Base-by-base conservation (phyloP, 1,284 basidiomycete genomes). In the Trametes pubescens region DNA sequence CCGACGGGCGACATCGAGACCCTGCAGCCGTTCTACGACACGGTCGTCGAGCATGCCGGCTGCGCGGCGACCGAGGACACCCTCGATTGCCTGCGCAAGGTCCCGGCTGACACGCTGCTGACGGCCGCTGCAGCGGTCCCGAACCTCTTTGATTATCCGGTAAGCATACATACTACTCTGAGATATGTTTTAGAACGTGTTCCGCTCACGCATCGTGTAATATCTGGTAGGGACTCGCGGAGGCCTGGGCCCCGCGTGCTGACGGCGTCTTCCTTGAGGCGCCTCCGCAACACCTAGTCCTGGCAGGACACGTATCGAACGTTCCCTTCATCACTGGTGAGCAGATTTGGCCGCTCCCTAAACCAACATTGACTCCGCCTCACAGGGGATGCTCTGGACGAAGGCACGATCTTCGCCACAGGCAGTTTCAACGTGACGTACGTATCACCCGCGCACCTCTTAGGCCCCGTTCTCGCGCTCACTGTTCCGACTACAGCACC, bases 1-100 rank as follows among this genome's bases (percentile, higher is more conserved):
- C 74, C 76, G 16, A 65, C 72, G 4, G 72, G 72, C 29, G 71
- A 74, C 46, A 73, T 73, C 26, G 48, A 52, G n/a, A n/a, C 48
- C 13, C 46, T 46, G 22, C 65, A 66, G 38, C 24, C 55, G 10
- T 76, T 79, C 55, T 86, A 84, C 66, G 83, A 87, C 65, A 68
- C 72, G 0, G 73, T 86, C 13, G 84, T 86, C 0, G 51, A 70
- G 14, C 65, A 78, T n/a, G 80, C 80, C 1, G 83, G 83, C 0
- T 85, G 85, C 69, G 65, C 76, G 6, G 59, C 72, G 7, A 61
- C 79, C 14, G 34, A 71, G 0, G 82, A 86, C 70, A 85, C 82
- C 0, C 77, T 88, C 9, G 75, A 74, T 7, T 87, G 86, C 62
- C 74, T 88, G 53, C 78, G 85, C 11, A 75, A 72, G 1, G 80